A percentile compares a stretch with the other conserved stretches of the same genome.
These are phyloP conservation scores for Phytophthora constricta DNA, from an alignment of 352 stramenopile species.

Conservation along the genomic window DNA sequence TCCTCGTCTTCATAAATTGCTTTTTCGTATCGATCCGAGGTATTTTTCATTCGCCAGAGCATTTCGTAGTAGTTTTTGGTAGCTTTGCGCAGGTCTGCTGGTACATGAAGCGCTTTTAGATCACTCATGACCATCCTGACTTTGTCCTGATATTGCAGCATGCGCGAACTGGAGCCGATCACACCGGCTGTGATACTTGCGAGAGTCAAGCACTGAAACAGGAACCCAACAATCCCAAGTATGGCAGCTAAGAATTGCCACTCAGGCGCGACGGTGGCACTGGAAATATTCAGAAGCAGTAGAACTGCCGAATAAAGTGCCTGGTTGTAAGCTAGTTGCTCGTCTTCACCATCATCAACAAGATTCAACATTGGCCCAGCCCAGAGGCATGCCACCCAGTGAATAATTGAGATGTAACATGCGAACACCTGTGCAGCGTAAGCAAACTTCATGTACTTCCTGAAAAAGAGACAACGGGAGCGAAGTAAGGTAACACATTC, in stretches of 20 bases:
- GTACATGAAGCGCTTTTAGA: conserved; percentile 65
- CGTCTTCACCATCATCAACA: conserved; percentile 31
- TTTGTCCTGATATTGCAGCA: conserved; percentile 69
- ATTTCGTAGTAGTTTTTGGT: conserved; percentile 70
- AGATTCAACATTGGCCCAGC: conserved; percentile 40
- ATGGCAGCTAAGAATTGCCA: conserved; percentile 49
- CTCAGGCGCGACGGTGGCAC: conserved; percentile 40
- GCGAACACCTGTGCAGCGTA: conserved; percentile 62
- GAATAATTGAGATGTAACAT: conserved; percentile 63
- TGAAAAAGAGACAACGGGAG: conserved; percentile 13
- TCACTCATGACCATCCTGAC: conserved; percentile 69
- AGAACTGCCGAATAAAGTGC: conserved; percentile 52
- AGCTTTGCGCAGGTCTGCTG: conserved; percentile 54
- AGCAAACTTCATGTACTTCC: conserved; percentile 72
- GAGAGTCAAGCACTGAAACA: conserved; percentile 58
- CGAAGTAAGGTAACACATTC: not conserved
- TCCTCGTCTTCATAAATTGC: conserved; percentile 77
- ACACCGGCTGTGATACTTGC: conserved; percentile 60
- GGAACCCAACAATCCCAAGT: conserved; percentile 53
- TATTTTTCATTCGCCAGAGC: conserved; percentile 74
- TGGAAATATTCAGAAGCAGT: conserved; percentile 61
- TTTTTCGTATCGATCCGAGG: conserved; percentile 69
- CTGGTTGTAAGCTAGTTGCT: conserved; percentile 56
- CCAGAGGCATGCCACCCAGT: conserved; percentile 71
- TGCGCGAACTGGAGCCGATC: conserved; percentile 53